Percentiles rank a stretch among this genome's conserved stretches.
Evolutionary conservation across 257 asterid genomes (phyloP).

Genomic region (Solanum ossicruentum): DNA sequence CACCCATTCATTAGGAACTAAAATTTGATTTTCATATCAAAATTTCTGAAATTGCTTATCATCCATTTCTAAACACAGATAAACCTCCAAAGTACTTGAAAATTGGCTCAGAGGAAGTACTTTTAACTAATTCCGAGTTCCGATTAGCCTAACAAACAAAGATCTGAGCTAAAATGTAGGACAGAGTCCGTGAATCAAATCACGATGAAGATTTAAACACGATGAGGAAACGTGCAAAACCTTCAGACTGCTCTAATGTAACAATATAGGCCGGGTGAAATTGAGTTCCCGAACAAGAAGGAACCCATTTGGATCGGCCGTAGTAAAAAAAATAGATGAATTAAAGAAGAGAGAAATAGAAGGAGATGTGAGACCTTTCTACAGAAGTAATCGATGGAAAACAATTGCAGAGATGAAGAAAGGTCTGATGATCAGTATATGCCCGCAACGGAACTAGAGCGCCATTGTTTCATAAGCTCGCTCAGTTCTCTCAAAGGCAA

Average conservation of each 20-base stretch:
- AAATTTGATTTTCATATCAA: too few relatives aligned
- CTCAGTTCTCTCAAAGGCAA: conserved; percentile 55
- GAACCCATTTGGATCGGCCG: conserved; percentile 78
- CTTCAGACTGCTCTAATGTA: conserved; percentile 13
- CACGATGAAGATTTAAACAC: conserved; percentile 7
- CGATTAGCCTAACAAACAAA: too few relatives aligned
- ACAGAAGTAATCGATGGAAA: background rate
- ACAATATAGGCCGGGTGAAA: conserved; percentile 56
- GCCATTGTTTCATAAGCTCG: conserved; percentile 19
- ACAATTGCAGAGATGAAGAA: background rate
- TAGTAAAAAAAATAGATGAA: background rate
- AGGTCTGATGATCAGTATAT: conserved; percentile 10
- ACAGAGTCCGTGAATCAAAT: conserved; percentile 9
- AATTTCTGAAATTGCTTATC: too few relatives aligned
- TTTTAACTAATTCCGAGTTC: too few relatives aligned
- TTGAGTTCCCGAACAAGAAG: conserved; percentile 27
- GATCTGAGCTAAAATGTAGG: conserved; percentile 10
- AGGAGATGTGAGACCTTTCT: conserved; percentile 21
- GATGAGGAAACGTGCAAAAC: conserved; percentile 5
- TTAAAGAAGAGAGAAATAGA: background rate
- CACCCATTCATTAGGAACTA: too few relatives aligned
- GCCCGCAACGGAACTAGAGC: conserved; percentile 79
- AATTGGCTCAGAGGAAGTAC: too few relatives aligned
- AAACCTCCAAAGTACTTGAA: too few relatives aligned
- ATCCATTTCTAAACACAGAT: too few relatives aligned